Base-by-base conservation (phyloP, 163 green algal genomes). In the Scenedesmus sp. region DNA sequence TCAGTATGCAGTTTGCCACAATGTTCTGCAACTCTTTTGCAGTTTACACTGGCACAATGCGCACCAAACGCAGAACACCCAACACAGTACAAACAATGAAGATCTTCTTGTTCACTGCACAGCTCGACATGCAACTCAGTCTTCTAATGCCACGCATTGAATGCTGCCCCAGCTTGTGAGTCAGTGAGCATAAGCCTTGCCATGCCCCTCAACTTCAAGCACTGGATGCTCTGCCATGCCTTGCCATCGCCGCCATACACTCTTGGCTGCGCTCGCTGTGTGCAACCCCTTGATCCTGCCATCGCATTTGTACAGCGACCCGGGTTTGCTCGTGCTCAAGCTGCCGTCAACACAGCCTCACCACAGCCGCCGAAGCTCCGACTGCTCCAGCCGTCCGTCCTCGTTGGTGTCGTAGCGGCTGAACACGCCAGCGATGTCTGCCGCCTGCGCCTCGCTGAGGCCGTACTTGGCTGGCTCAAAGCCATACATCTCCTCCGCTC, bases 391-490 rank as follows among this genome's bases (percentile, higher is more conserved):
- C 46, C 81, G 78, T 70, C 94, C 95, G 87, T 97, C 95, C 35
- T 96, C 95, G 86, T 97, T 97, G 0, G 82, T 68, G 84, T 97
- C 96, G 65, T 93, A 96, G 46, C 91, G 85, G 33, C 86, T 84
- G 44, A 95, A 95, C 22, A 95, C 94, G n/a, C 91, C 93, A 5
- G 95, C 95, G 33, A 97, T 94, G 68, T 96, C 94, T 13, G 85
- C 93, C 7, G 95, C 94, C 81, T 96, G 88, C 30, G 79, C 86
- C 30, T 96, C 94, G 44, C 78, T 93, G 35, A 96, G 89, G 33
- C 91, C 93, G 84, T 93, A 97, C 37, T 86, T 56, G 0, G 87
- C 84, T 1, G 95, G 93, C 3, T 93, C 83, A 79, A 97, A 97
- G 81, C 93, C 94, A 33, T 94, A 91, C 44, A 91, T 56, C 49